These are phyloP conservation scores for Arabidopsis suecica DNA, from an alignment of 345 rosid genomes.

Conservation along the genomic window DNA sequence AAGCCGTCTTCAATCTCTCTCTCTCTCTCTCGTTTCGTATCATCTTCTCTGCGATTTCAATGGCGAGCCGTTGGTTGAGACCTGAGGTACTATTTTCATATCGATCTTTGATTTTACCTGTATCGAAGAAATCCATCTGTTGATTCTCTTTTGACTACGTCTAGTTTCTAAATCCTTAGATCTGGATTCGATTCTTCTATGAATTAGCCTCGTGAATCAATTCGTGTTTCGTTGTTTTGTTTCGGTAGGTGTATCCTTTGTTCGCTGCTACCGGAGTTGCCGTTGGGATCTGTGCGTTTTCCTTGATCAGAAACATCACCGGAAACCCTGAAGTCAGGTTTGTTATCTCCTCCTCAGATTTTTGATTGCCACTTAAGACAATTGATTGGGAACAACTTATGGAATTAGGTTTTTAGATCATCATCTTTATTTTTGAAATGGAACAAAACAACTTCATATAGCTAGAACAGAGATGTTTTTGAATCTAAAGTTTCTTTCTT, in stretches of 20 bases:
- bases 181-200: slow-evolving; percentile 31
- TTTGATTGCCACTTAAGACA: background rate
- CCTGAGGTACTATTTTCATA: slow-evolving; percentile 63
- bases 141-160: slow-evolving; percentile 19
- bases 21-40: background rate
- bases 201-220: background rate
- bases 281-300: slow-evolving; percentile 85
- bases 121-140: background rate
- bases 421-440: background rate
- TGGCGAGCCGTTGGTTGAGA: slow-evolving; percentile 79
- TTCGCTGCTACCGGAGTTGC: slow-evolving; percentile 91
- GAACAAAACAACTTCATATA: background rate
- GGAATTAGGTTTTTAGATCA: background rate
- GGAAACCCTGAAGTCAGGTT: slow-evolving; percentile 98
- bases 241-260: slow-evolving; percentile 79
- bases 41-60: slow-evolving; percentile 38
- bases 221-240: background rate
- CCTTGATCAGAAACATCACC: slow-evolving; percentile 81
- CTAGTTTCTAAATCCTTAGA: slow-evolving; percentile 1
- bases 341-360: slow-evolving; percentile 5
- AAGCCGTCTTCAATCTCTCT: slow-evolving; percentile 37
- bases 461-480: background rate
- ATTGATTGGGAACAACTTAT: background rate
- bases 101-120: slow-evolving; percentile 1
- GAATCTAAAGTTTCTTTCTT: background rate